These are phyloP conservation scores for Paraleonurus japonicus DNA, from an alignment of 257 asterid species.

Conservation along the genomic window DNA sequence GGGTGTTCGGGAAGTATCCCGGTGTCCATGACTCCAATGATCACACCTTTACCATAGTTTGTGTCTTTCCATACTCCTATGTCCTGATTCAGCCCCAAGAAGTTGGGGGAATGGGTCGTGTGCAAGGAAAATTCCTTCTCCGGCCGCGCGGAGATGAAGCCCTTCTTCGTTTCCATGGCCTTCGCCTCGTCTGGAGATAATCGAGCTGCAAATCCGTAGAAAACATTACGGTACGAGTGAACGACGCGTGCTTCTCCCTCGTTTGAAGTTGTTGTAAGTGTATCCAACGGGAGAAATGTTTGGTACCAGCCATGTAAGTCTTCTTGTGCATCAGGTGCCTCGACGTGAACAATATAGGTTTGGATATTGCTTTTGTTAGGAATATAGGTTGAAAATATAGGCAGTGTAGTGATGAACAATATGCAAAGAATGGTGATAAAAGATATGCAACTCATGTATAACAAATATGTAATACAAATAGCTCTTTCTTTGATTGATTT, in stretches of 20 bases:
- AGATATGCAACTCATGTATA: background rate
- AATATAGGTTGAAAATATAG: background rate
- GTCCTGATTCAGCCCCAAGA: conserved; percentile 10
- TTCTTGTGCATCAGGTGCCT: background rate
- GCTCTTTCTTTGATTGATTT: background rate
- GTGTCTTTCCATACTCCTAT: conserved; percentile 5
- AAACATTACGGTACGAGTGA: conserved; percentile 26
- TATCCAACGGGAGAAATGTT: conserved; percentile 9
- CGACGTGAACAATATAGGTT: conserved; percentile 1
- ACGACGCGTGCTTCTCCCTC: background rate
- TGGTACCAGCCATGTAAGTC: conserved; percentile 15
- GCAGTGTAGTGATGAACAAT: background rate
- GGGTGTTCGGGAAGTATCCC: conserved; percentile 21
- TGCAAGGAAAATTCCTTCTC: conserved; percentile 7
- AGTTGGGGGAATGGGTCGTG: conserved; percentile 26
- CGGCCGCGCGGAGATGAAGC: conserved; percentile 23
- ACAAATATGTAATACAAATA: background rate
- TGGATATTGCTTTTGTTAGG: background rate
- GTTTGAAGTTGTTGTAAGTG: background rate
- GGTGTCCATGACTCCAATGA: conserved; percentile 19
- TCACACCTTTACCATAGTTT: conserved; percentile 17
- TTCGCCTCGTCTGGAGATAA: conserved; percentile 31
- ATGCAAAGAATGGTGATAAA: background rate
- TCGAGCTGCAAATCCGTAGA: conserved; percentile 37
- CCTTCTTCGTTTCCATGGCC: conserved; percentile 17